Evolutionary conservation across 1,284 basidiomycete species (phyloP).

Genomic region (Ceratobasidium sp.): DNA sequence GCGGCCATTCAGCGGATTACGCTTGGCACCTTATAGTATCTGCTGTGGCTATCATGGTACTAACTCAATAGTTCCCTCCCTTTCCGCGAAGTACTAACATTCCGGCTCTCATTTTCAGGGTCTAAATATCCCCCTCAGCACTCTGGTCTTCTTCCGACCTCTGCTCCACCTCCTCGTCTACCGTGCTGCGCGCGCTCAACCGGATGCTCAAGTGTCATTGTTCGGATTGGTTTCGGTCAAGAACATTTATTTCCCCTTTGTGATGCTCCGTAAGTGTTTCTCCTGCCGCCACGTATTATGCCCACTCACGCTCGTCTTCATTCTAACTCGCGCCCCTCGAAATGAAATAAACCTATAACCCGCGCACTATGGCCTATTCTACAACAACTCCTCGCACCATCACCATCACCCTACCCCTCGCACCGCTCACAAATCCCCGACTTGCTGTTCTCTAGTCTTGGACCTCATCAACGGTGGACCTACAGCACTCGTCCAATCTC

Average conservation of each 20-base stretch:
- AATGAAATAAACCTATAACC: no score
- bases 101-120: slow-evolving; percentile 57
- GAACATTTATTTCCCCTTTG: slow-evolving; percentile 79
- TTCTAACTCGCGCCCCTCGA: no score
- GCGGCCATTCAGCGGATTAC: slow-evolving; percentile 73
- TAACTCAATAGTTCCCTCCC: slow-evolving; percentile 48
- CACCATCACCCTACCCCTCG: not conserved
- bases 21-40: slow-evolving; percentile 80
- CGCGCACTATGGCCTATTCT: no score
- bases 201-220: slow-evolving; percentile 76
- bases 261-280: slow-evolving; percentile 64
- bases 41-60: slow-evolving; percentile 70
- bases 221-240: slow-evolving; percentile 82
- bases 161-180: slow-evolving; percentile 79
- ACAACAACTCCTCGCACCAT: not conserved
- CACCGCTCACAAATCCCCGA: not conserved
- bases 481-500: slow-evolving; percentile 65
- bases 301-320: not conserved
- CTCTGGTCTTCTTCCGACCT: slow-evolving; percentile 73
- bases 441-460: slow-evolving; percentile 58
- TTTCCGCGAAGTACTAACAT: slow-evolving; percentile 28
- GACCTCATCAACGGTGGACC: slow-evolving; percentile 79
- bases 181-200: slow-evolving; percentile 74
- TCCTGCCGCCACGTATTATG: no score
- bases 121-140: slow-evolving; percentile 74